Percentiles rank a stretch among this genome's conserved stretches.
Evolutionary conservation across 1,284 basidiomycete genomes (phyloP).

Genomic region (Pseudozyma thailandica): DNA sequence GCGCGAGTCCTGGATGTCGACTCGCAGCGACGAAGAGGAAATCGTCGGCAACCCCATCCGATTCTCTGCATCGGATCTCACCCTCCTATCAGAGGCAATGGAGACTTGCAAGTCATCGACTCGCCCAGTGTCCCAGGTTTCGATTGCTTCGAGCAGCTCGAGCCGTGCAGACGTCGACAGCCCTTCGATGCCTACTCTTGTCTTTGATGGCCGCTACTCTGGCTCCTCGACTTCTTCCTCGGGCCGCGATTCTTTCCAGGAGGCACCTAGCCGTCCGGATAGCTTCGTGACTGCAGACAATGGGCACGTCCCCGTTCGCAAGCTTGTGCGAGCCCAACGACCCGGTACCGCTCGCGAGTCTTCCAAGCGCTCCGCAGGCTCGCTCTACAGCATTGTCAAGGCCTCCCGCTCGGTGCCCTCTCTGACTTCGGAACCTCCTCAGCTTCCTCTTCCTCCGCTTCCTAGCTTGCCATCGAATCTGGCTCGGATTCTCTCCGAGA

Average conservation of each 20-base stretch:
- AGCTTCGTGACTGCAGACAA: conserved; percentile 19
- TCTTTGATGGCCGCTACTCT: conserved; percentile 26
- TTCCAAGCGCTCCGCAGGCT: not conserved
- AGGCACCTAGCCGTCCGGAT: conserved; percentile 16
- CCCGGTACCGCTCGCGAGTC: conserved; percentile 14
- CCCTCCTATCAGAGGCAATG: conserved; percentile 9
- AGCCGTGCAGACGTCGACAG: conserved; percentile 10
- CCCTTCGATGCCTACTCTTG: conserved; percentile 11
- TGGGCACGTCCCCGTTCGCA: conserved; percentile 4
- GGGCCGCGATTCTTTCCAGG: conserved; percentile 3
- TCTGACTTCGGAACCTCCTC: conserved; percentile 24
- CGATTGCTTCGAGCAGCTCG: conserved; percentile 12
- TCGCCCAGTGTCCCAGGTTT: conserved; percentile 16
- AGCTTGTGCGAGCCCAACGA: not conserved
- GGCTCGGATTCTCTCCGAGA: not conserved
- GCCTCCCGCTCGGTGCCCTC: conserved; percentile 18
- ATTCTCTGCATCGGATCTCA: conserved; percentile 32
- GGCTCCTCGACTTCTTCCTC: conserved; percentile 23
- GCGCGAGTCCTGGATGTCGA: conserved; percentile 35
- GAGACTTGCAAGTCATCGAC: conserved; percentile 15
- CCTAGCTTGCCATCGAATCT: conserved; percentile 19
- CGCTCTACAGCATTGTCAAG: too few relatives aligned
- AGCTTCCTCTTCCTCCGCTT: conserved; percentile 23
- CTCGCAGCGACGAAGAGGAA: conserved; percentile 14
- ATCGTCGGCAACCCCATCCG: conserved; percentile 16